phyloP scores from a whole-genome alignment of 1,284 basidiomycete genomes.

The Anthracocystis panici-leucophaei region DNA sequence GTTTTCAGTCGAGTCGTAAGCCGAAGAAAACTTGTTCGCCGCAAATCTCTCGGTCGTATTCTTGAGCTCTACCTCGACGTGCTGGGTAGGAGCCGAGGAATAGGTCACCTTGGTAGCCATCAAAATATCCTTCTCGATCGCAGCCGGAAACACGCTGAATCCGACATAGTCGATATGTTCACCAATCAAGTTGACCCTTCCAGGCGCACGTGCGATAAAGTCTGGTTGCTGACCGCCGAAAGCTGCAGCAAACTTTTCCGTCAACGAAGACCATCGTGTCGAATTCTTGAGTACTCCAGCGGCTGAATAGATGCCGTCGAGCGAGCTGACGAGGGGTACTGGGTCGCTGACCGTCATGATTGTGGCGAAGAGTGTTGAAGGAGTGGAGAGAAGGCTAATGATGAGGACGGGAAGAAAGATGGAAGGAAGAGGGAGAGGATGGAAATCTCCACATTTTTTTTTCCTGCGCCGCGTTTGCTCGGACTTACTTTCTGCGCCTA shows the following conservation, averaged over 20 bases:
- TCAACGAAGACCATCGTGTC: conserved; percentile 54
- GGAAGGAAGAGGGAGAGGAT: neutral
- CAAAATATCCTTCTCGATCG: conserved; percentile 67
- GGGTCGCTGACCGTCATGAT: conserved; percentile 46
- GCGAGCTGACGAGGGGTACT: conserved; percentile 55
- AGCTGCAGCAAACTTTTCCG: conserved; percentile 36
- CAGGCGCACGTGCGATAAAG: conserved; percentile 67
- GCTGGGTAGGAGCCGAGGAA: conserved; percentile 2
- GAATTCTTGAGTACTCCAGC: conserved; percentile 48
- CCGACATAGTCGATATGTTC: conserved; percentile 68
- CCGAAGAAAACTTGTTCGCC: conserved; percentile 44
- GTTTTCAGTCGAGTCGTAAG: conserved; percentile 28
- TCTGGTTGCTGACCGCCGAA: conserved; percentile 41
- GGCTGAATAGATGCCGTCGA: conserved; percentile 60
- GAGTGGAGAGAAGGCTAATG: neutral
- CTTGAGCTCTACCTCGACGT: conserved; percentile 42
- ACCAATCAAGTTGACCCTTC: conserved; percentile 68
- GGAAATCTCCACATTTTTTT: neutral
- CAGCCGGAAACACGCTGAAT: conserved; percentile 66
- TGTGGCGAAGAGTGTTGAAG: neutral
- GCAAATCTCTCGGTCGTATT: conserved; percentile 61
- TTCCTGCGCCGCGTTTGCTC: neutral
- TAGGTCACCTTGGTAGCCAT: conserved; percentile 62
- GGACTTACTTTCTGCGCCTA: neutral
- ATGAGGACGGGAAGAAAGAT: neutral